Conservation (phyloP, 768 basidiomycete species). For the Crepidotus variabilis region DNA sequence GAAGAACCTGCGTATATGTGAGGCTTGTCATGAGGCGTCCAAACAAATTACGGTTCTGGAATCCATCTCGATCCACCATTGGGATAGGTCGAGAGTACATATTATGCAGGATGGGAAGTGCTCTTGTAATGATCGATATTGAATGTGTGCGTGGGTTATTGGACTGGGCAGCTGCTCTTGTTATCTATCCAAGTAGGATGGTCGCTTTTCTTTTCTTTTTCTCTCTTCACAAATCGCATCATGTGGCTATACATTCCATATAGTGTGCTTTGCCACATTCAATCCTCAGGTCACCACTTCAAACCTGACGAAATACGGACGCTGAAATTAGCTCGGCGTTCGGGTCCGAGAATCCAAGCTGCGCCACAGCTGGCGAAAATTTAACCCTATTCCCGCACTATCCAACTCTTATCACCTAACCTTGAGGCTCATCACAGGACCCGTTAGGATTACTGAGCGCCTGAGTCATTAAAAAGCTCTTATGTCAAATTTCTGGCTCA, state of each 20-base stretch:
- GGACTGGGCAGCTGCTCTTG: background rate
- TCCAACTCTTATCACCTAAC: too few relatives aligned
- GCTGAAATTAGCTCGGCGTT: background rate
- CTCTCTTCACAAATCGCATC: background rate
- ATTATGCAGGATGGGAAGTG: constrained; percentile 21
- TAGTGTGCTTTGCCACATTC: background rate
- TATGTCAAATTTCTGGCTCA: too few relatives aligned
- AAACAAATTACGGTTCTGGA: constrained; percentile 21
- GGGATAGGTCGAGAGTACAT: constrained; percentile 22
- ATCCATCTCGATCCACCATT: constrained; percentile 22
- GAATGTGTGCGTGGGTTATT: constrained; percentile 5
- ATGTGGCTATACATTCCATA: too few relatives aligned
- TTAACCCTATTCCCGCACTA: too few relatives aligned
- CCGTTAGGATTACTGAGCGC: too few relatives aligned
- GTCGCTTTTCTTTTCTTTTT: background rate
- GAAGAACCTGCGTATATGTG: constrained; percentile 23
- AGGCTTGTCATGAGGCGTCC: constrained; percentile 21
- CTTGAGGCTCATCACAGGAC: too few relatives aligned
- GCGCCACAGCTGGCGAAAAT: too few relatives aligned
- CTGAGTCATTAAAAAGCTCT: too few relatives aligned
- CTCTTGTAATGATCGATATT: constrained; percentile 22
- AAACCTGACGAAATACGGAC: background rate
- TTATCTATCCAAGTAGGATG: background rate
- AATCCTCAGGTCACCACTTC: background rate
- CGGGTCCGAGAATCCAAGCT: too few relatives aligned